Base-by-base conservation (phyloP, 495 filamentous ascomycete genomes). In the Penicillium argentinense region DNA sequence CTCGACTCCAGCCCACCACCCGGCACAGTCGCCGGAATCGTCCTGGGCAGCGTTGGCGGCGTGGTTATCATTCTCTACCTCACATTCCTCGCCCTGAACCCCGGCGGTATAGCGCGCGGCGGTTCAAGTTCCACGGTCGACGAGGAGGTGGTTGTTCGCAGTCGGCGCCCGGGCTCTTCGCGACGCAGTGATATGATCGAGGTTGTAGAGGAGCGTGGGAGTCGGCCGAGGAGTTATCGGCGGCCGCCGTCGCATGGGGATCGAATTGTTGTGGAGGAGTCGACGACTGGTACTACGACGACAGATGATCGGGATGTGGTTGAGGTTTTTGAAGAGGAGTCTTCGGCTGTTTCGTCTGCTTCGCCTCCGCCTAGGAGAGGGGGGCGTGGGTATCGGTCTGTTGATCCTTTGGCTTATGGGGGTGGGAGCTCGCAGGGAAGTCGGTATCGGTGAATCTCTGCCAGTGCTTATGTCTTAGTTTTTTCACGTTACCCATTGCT, bases 1-100 rank as follows among this genome's bases (percentile, higher is more conserved):
- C 71, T 82, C 14, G 61, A 80, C 58, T 56, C 62, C 39, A 77
- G 84, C 9, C 88, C 85, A 0, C 17, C 72, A 4, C 76, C 91
- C 0, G 91, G 89, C 26, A 78, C 81, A 14, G 79, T 96, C n/a
- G 89, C 76, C 11, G 91, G 89, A 49, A 92, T 95, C 42, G 81
- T 89, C 18, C 79, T 96, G 24, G 91, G 91, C 53, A 77, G 80
- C 37, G 83, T 95, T n/a, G 79, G 72, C n/a, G 90, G 86, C 43
- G 91, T 96, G 70, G 57, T 92, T 12, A 72, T 96, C 2, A 43
- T 91, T 23, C 73, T 93, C 26, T 89, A 81, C 73, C 73, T 93
- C 0, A 62, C 95, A 56, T 91, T 86, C 67, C 78, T 78, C 17
- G 81, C 78, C 45, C 66, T 89, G 53, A 64, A 78, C n/a, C 74